phyloP scores from a whole-genome alignment of 371 early-diverging fungal genomes.

The Zopfochytrium polystomum region DNA sequence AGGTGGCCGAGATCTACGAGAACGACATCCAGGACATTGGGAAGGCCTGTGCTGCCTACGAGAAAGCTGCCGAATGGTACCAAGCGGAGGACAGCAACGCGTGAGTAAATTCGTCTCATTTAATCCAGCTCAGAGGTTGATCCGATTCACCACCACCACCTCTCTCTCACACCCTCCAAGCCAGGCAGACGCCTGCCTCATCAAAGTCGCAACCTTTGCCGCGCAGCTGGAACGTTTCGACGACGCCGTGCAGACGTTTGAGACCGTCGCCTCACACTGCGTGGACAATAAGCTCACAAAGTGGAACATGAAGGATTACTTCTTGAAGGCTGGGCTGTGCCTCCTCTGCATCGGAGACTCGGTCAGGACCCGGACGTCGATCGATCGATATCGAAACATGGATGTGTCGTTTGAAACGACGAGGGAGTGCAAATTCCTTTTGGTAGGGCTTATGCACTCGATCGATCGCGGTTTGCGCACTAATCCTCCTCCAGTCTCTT shows the following conservation, averaged over 20 bases:
- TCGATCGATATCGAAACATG: conserved; percentile 78
- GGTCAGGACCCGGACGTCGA: conserved; percentile 65
- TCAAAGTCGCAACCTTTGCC: conserved; percentile 89
- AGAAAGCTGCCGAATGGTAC: conserved; percentile 88
- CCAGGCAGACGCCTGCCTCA: conserved; percentile 79
- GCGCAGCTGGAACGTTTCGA: conserved; percentile 86
- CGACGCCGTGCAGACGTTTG: conserved; percentile 83
- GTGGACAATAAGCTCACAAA: conserved; percentile 87
- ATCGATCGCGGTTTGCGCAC: neutral
- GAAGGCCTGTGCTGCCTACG: conserved; percentile 81
- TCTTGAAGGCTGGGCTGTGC: conserved; percentile 91
- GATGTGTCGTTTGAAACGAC: conserved; percentile 81
- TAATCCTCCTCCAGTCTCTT: conserved; percentile 50
- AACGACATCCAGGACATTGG: conserved; percentile 76
- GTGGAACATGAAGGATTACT: conserved; percentile 92
- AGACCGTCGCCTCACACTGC: conserved; percentile 73
- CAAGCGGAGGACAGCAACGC: conserved; percentile 83
- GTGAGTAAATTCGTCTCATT: conserved; percentile 45
- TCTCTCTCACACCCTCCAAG: conserved; percentile 23
- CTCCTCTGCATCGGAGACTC: conserved; percentile 68
- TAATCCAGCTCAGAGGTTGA: neutral
- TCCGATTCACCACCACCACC: neutral
- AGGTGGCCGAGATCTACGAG: conserved; percentile 91
- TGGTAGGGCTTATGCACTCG: conserved; percentile 41
- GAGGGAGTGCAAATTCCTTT: conserved; percentile 79